phyloP scores from a whole-genome alignment of 176 grass and related monocot species.

The Tillandsia fasciculata region DNA sequence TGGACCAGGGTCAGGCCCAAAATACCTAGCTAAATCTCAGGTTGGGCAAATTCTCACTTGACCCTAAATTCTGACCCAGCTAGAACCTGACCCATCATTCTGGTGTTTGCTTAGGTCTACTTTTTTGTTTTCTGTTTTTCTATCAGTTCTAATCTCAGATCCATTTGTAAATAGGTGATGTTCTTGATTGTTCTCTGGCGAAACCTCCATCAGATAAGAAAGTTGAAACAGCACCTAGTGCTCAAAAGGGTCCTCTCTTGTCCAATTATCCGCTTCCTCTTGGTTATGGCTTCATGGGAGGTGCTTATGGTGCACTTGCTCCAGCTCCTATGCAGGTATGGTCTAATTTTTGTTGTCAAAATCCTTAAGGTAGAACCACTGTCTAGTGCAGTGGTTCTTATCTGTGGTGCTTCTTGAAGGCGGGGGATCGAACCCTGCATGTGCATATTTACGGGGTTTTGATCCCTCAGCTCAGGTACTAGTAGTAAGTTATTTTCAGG shows the following conservation, averaged over 20 bases:
- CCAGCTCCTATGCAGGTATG: conserved; percentile 41
- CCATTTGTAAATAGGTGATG: conserved; percentile 35
- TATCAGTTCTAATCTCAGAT: background rate
- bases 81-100: background rate
- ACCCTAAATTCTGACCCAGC: background rate
- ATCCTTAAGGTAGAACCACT: background rate
- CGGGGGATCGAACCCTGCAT: too few relatives aligned
- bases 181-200: conserved; percentile 79
- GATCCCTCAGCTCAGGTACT: too few relatives aligned
- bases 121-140: background rate
- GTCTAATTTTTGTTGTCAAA: background rate
- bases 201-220: conserved; percentile 81
- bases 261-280: conserved; percentile 35
- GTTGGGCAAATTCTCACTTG: background rate
- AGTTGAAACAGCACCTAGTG: conserved; percentile 28
- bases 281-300: conserved; percentile 41
- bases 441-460: too few relatives aligned
- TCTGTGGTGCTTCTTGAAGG: too few relatives aligned
- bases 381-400: too few relatives aligned
- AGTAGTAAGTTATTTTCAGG: background rate
- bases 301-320: conserved; percentile 40
- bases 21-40: background rate
- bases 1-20: too few relatives aligned
- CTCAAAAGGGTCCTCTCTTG: conserved; percentile 40
- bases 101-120: background rate